Evolutionary conservation across 495 filamentous ascomycete genomes (phyloP).

Genomic region (Annulohypoxylon stygium): DNA sequence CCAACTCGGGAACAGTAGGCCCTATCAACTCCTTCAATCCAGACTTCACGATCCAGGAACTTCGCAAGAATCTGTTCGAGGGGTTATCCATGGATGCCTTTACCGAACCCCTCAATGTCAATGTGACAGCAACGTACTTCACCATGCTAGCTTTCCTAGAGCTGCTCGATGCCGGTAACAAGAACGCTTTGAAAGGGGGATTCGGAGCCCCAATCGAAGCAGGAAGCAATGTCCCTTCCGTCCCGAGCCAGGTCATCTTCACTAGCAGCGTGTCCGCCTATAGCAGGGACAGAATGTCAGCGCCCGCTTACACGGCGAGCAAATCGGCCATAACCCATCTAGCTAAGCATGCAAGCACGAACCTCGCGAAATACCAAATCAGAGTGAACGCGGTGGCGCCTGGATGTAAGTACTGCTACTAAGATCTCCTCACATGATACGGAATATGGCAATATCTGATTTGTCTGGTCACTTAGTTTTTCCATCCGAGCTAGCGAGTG

Average conservation of each 20-base stretch:
- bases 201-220: conserved; percentile 46
- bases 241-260: conserved; percentile 68
- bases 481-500: conserved; percentile 66
- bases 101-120: conserved; percentile 62
- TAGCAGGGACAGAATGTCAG: conserved; percentile 57
- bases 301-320: conserved; percentile 65
- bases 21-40: conserved; percentile 56
- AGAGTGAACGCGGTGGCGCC: conserved; percentile 70
- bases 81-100: conserved; percentile 63
- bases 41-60: conserved; percentile 54
- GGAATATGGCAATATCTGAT: not conserved
- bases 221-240: conserved; percentile 52
- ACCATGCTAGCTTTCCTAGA: conserved; percentile 68
- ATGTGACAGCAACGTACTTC: conserved; percentile 66
- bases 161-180: conserved; percentile 72
- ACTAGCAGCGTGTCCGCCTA: conserved; percentile 68
- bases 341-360: conserved; percentile 66
- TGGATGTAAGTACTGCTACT: conserved; percentile 59
- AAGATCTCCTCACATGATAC: not conserved
- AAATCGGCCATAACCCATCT: conserved; percentile 68
- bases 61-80: conserved; percentile 61
- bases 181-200: conserved; percentile 56
- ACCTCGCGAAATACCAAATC: conserved; percentile 62
- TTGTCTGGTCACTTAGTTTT: conserved; percentile 57
- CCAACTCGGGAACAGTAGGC: conserved; percentile 69